Evolutionary conservation across 108 stramenopile species (phyloP).

Genomic region (Mayamaea pseudoterrestris): DNA sequence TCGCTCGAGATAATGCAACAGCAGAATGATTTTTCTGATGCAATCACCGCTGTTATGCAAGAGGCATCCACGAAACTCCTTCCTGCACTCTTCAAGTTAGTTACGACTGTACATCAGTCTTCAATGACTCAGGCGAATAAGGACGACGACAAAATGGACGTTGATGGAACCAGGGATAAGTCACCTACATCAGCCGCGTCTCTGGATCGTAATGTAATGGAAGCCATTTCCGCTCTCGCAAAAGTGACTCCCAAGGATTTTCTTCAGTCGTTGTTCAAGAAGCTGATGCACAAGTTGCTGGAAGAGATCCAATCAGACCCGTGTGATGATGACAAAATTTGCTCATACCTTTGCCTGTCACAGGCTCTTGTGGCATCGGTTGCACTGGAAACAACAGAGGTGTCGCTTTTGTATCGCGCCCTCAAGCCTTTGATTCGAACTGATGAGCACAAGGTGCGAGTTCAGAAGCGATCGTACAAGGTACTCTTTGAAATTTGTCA

Average conservation of each 20-base stretch:
- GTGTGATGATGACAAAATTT: slow-evolving; percentile 42
- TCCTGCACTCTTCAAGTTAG: slow-evolving; percentile 2
- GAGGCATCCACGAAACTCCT: slow-evolving; percentile 1
- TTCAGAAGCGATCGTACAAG: slow-evolving; percentile 71
- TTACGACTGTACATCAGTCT: not conserved
- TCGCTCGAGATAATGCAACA: not conserved
- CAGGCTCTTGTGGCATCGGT: slow-evolving; percentile 59
- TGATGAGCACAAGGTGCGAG: slow-evolving; percentile 46
- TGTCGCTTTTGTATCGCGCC: slow-evolving; percentile 55
- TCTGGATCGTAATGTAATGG: slow-evolving; percentile 24
- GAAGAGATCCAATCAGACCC: slow-evolving; percentile 31
- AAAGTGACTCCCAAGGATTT: slow-evolving; percentile 40
- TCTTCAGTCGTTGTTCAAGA: slow-evolving; percentile 60
- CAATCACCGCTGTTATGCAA: not conserved
- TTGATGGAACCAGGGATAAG: not conserved
- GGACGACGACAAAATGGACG: not conserved
- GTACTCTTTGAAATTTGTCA: slow-evolving; percentile 58
- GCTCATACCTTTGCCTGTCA: slow-evolving; percentile 48
- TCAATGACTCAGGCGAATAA: not conserved
- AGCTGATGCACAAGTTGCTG: slow-evolving; percentile 55
- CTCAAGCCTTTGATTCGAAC: slow-evolving; percentile 61
- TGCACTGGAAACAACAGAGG: slow-evolving; percentile 40
- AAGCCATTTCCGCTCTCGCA: slow-evolving; percentile 51
- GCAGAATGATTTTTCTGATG: not conserved
- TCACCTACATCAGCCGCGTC: not conserved